Conservation (phyloP, 176 grass and related monocot genomes). For the Triticum monococcum region DNA sequence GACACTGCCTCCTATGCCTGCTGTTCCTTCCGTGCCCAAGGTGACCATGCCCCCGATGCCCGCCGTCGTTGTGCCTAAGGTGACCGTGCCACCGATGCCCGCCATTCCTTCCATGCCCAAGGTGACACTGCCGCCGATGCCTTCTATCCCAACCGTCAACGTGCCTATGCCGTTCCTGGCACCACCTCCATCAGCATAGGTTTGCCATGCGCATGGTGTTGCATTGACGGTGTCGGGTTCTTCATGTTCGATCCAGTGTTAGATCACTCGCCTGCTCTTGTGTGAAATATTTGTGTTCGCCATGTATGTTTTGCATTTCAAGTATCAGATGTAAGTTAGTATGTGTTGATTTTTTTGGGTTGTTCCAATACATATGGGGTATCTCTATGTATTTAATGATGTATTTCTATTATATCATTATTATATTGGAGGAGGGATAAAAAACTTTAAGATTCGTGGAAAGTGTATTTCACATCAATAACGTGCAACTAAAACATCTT, state of each 20-base stretch:
- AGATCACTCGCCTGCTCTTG: neutral
- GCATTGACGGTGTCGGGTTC: no score
- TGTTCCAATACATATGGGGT: neutral
- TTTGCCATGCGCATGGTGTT: no score
- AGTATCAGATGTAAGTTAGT: neutral
- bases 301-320: neutral
- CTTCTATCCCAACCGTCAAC: slow-evolving; percentile 1
- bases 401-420: no score
- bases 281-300: neutral
- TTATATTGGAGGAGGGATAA: no score
- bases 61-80: neutral
- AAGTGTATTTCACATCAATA: no score
- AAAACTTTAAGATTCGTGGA: no score
- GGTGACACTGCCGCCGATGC: neutral
- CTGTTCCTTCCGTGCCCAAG: neutral
- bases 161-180: slow-evolving; percentile 16
- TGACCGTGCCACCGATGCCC: neutral
- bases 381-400: neutral
- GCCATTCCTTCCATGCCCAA: neutral
- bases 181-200: slow-evolving; percentile 8
- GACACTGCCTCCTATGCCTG: neutral
- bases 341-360: neutral
- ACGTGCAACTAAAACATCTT: no score
- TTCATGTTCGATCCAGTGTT: neutral
- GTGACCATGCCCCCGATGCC: neutral